A percentile compares a stretch with the other conserved stretches of the same genome.
phyloP scores from a whole-genome alignment of 495 filamentous ascomycete species.

The Xylaria longipes region DNA sequence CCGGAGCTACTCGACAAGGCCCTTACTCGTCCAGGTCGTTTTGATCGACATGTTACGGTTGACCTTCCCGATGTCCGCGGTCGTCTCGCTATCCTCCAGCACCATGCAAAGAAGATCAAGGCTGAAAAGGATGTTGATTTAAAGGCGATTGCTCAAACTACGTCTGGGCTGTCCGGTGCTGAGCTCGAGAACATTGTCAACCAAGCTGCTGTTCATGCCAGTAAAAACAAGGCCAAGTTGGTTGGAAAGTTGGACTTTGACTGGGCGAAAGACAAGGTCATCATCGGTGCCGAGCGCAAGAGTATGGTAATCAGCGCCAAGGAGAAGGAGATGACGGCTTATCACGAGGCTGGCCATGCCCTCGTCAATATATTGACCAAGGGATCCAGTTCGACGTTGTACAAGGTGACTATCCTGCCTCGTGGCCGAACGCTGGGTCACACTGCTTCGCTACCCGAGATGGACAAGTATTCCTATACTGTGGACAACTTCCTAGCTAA shows the following conservation, averaged over 20 bases:
- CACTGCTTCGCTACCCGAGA: conserved; percentile 83
- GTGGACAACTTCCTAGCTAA: conserved; percentile 74
- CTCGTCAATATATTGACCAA: conserved; percentile 82
- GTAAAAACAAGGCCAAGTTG: conserved; percentile 73
- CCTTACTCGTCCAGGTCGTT: conserved; percentile 90
- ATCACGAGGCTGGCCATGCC: conserved; percentile 96
- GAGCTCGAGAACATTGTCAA: conserved; percentile 97
- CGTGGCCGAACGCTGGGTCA: conserved; percentile 84
- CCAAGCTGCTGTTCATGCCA: conserved; percentile 91
- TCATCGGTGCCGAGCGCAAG: conserved; percentile 93
- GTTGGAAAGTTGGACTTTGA: conserved; percentile 86
- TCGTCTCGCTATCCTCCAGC: conserved; percentile 86
- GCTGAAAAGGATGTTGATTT: conserved; percentile 80
- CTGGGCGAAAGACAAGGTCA: conserved; percentile 97
- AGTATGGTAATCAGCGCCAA: conserved; percentile 87
- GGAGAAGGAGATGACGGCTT: conserved; percentile 89
- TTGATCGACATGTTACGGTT: conserved; percentile 89
- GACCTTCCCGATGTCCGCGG: conserved; percentile 95
- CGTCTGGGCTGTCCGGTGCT: conserved; percentile 91
- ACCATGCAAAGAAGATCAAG: conserved; percentile 90
- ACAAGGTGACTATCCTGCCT: conserved; percentile 97
- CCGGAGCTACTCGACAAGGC: conserved; percentile 94
- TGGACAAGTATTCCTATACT: conserved; percentile 83
- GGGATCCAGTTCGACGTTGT: conserved; percentile 72
- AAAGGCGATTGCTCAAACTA: conserved; percentile 80